These are phyloP conservation scores for Syncephalastrum racemosum DNA, from an alignment of 371 early-diverging fungal genomes.

Conservation along the genomic window DNA sequence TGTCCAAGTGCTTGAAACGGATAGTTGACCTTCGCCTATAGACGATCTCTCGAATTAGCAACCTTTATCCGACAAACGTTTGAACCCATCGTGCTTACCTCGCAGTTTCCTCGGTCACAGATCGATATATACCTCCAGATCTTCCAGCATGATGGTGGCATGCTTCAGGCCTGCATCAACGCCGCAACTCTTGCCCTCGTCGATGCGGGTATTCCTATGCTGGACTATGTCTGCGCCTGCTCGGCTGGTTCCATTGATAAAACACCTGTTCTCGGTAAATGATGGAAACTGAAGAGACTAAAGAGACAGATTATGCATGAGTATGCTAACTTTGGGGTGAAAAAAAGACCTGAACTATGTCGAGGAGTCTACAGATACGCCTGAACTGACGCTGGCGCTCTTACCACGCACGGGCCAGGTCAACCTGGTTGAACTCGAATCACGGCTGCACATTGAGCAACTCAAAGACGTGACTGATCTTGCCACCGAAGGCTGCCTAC, in stretches of 20 bases:
- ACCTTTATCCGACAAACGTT: constrained; percentile 87
- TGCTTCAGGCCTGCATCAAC: constrained; percentile 86
- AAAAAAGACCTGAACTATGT: constrained; percentile 78
- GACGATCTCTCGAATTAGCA: constrained; percentile 84
- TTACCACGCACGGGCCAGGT: constrained; percentile 84
- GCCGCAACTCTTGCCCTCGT: constrained; percentile 93
- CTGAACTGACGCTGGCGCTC: constrained; percentile 88
- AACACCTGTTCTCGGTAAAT: constrained; percentile 78
- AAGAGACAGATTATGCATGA: background rate
- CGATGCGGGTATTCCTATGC: constrained; percentile 98
- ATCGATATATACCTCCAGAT: constrained; percentile 92
- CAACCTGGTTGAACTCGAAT: constrained; percentile 84
- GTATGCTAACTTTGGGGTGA: background rate
- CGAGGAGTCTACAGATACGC: constrained; percentile 87
- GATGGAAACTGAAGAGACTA: too few relatives aligned
- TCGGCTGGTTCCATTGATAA: constrained; percentile 90
- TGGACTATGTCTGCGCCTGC: constrained; percentile 92
- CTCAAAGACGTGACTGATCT: constrained; percentile 75
- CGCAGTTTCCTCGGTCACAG: constrained; percentile 82
- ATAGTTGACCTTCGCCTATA: constrained; percentile 21
- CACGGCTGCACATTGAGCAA: constrained; percentile 82
- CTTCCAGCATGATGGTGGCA: constrained; percentile 91
- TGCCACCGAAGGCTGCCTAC: constrained; percentile 83
- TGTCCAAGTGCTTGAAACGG: background rate
- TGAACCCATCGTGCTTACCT: constrained; percentile 81